Evolutionary conservation across 2,329 filamentous ascomycete species (phyloP).

Genomic region (Myriosclerotinia duriaeana): DNA sequence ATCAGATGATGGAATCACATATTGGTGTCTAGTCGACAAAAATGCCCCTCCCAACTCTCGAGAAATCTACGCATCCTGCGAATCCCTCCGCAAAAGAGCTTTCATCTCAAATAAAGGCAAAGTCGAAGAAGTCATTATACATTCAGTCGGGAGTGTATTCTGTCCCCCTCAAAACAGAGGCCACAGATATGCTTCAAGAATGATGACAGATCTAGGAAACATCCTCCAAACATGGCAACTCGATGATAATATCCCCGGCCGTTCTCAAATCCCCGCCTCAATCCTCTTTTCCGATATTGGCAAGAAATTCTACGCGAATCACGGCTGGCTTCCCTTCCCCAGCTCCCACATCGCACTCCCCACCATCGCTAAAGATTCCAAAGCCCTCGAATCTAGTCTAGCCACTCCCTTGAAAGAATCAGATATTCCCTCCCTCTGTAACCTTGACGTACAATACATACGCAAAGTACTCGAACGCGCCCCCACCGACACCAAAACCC

Average conservation of each 20-base stretch:
- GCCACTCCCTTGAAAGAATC: constrained; percentile 52
- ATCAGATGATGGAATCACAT: constrained; percentile 54
- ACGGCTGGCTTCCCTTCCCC: constrained; percentile 73
- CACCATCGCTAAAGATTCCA: constrained; percentile 40
- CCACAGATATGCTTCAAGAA: constrained; percentile 73
- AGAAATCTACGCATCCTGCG: constrained; percentile 62
- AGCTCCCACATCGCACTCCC: constrained; percentile 70
- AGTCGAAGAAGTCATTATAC: constrained; percentile 58
- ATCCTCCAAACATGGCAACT: constrained; percentile 54
- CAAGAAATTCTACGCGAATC: constrained; percentile 73
- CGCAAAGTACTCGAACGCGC: constrained; percentile 49
- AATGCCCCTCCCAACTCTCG: constrained; percentile 44
- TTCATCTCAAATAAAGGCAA: constrained; percentile 46
- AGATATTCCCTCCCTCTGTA: constrained; percentile 62
- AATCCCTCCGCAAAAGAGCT: constrained; percentile 61
- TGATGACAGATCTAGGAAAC: constrained; percentile 66
- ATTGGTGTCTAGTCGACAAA: constrained; percentile 62
- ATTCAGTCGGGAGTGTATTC: constrained; percentile 81
- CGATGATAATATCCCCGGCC: constrained; percentile 41
- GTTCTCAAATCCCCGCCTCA: constrained; percentile 59
- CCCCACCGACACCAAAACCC: constrained; percentile 45
- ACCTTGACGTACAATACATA: constrained; percentile 63
- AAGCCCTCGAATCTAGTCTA: background rate
- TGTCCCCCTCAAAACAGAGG: constrained; percentile 66
- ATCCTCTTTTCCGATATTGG: constrained; percentile 87